Base-by-base conservation (phyloP, 208 protist genomes). In the Kentomonas sorsogonicus region DNA sequence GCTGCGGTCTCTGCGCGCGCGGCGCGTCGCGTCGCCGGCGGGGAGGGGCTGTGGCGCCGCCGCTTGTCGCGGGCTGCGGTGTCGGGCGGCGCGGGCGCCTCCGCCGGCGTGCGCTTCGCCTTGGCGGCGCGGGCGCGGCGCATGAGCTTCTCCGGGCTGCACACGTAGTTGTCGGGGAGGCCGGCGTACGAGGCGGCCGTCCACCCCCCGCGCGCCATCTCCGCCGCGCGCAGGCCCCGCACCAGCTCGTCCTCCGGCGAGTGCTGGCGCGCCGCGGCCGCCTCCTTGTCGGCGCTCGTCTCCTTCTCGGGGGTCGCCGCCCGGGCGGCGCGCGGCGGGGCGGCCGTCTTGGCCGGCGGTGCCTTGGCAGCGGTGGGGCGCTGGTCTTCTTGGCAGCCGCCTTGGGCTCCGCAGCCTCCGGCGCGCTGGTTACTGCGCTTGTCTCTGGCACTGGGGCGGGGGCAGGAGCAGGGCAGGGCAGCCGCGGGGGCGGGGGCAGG, bases 201-300 rank as follows among this genome's bases (percentile, higher is more conserved):
- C n/a, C n/a, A n/a, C n/a, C 82, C 48, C 87, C 77, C 1, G 77
- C 77, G n/a, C 80, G 80, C 79, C 83, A 90, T 0, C 74, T 72
- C 11, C 78, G 56, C 29, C 66, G 52, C 36, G 56, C 10, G 20
- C 26, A 29, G 50, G 20, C 41, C 47, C 20, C 15, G 34, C 18
- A 29, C 22, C 5, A 22, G 26, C 31, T 58, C 45, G 36, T 26
- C 25, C 36, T 43, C 33, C 26, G 13, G 15, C 40, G 46, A 25
- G 26, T 27, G 5, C 25, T 3, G 13, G 50, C 27, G n/a, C n/a
- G n/a, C n/a, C n/a, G n/a, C n/a, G n/a, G n/a, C n/a, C n/a, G n/a
- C n/a, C n/a, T n/a, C n/a, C n/a, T n/a, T n/a, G n/a, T n/a, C 0
- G 34, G 33, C 25, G 26, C 29, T 20, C 52, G 29, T 26, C 52